Evolutionary conservation across 768 basidiomycete species (phyloP).

Genomic region (Leccinum subtestaceum): DNA sequence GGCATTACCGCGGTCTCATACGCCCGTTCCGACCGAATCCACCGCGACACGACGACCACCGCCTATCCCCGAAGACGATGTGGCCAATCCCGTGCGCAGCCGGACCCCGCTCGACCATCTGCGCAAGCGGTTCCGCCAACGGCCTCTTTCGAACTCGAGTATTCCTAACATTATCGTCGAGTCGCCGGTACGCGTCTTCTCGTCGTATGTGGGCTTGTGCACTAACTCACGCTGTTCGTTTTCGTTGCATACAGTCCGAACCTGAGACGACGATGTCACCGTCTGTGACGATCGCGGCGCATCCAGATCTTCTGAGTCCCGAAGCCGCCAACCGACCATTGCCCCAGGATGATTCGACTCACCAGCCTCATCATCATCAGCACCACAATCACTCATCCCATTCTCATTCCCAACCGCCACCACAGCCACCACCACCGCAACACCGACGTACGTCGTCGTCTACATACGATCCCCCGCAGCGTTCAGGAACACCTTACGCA

Average conservation of each 20-base stretch:
- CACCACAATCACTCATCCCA: background rate
- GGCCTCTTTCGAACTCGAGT: constrained; percentile 32
- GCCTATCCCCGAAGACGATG: constrained; percentile 1
- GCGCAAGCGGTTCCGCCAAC: constrained; percentile 28
- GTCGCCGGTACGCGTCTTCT: constrained; percentile 39
- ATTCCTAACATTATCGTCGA: constrained; percentile 45
- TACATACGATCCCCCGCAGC: constrained; percentile 1
- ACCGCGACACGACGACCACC: constrained; percentile 1
- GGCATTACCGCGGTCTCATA: constrained; percentile 10
- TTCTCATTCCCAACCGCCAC: background rate
- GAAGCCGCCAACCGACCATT: constrained; percentile 34
- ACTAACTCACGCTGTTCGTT: background rate
- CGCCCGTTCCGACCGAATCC: constrained; percentile 13
- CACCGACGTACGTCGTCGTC: background rate
- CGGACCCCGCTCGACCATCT: constrained; percentile 25
- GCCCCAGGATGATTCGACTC: constrained; percentile 17
- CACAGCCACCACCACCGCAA: background rate
- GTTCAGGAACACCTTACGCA: constrained; percentile 13
- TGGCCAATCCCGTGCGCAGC: constrained; percentile 11
- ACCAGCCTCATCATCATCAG: background rate
- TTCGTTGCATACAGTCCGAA: constrained; percentile 34
- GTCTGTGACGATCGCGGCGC: constrained; percentile 27
- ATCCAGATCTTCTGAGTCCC: constrained; percentile 44
- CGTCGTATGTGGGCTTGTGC: background rate
- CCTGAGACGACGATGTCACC: constrained; percentile 37